Conservation (phyloP, 108 stramenopile species). For the Bacterosira constricta region DNA sequence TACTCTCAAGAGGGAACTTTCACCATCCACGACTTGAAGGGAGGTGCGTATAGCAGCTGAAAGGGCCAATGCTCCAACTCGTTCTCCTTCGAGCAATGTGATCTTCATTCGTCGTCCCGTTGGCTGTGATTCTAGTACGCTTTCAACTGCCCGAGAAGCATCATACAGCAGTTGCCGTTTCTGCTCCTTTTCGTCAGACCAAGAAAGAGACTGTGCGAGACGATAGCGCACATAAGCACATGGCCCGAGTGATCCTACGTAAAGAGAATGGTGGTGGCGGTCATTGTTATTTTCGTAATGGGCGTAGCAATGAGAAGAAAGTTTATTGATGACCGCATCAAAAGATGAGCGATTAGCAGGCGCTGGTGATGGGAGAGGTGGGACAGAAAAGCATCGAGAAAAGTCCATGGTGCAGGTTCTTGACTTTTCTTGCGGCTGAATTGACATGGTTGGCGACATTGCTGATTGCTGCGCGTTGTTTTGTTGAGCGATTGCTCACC, state of each 20-base stretch:
- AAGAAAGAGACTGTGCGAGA: not conserved
- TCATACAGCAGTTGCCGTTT: not conserved
- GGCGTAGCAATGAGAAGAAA: too few relatives aligned
- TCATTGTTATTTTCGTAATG: too few relatives aligned
- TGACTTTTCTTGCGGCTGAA: too few relatives aligned
- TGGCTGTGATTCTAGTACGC: not conserved
- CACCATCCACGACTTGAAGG: not conserved
- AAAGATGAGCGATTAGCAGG: too few relatives aligned
- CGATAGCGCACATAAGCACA: slow-evolving; percentile 11
- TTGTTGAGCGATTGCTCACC: too few relatives aligned
- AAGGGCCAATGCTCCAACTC: slow-evolving; percentile 6
- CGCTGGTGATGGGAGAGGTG: too few relatives aligned
- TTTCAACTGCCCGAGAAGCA: not conserved
- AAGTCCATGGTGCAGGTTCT: too few relatives aligned
- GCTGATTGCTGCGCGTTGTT: too few relatives aligned
- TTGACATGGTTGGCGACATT: too few relatives aligned
- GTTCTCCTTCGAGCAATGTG: slow-evolving; percentile 12
- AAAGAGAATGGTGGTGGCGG: slow-evolving; percentile 1
- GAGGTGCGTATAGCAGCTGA: not conserved
- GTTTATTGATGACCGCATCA: too few relatives aligned
- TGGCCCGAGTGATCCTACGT: slow-evolving; percentile 13
- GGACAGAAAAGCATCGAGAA: too few relatives aligned
- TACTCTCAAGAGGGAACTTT: not conserved
- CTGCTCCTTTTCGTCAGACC: not conserved
- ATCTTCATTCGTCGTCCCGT: not conserved